phyloP scores from a whole-genome alignment of 495 filamentous ascomycete species.

The Recurvomyces mirabilis region DNA sequence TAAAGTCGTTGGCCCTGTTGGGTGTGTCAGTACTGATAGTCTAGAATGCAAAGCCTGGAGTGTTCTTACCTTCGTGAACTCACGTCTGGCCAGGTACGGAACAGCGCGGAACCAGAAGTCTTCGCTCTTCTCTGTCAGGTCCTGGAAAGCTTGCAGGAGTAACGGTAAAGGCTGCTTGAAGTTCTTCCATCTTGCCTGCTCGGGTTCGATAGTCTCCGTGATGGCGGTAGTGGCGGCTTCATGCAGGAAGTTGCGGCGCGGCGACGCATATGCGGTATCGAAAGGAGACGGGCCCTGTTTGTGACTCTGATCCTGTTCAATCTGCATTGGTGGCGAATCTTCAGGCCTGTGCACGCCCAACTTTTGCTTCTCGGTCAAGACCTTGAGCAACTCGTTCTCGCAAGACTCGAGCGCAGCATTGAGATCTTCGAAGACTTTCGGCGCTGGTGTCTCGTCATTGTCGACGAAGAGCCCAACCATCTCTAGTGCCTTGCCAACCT shows the following conservation, averaged over 20 bases:
- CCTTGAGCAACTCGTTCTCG: conserved; percentile 68
- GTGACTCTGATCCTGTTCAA: background rate
- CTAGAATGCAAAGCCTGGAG: no score
- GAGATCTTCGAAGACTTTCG: conserved; percentile 67
- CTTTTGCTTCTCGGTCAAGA: conserved; percentile 65
- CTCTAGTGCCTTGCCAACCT: conserved; percentile 63
- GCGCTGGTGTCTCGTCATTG: conserved; percentile 38
- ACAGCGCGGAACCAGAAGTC: conserved; percentile 85
- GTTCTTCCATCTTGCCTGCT: conserved; percentile 51
- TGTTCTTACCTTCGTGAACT: conserved; percentile 44
- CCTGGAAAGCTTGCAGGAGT: conserved; percentile 84
- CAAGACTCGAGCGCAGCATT: conserved; percentile 88
- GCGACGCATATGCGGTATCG: conserved; percentile 57
- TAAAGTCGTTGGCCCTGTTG: conserved; percentile 68
- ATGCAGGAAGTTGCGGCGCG: conserved; percentile 64
- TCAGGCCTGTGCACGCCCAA: conserved; percentile 1
- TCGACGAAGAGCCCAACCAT: conserved; percentile 69
- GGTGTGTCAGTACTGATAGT: no score
- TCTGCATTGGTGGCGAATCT: conserved; percentile 11
- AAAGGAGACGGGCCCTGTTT: conserved; percentile 24
- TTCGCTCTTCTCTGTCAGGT: conserved; percentile 69
- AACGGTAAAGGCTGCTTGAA: conserved; percentile 84
- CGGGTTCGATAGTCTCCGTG: conserved; percentile 36
- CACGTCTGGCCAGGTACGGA: conserved; percentile 56
- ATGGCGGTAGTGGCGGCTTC: conserved; percentile 49